Percentiles rank a stretch among this genome's conserved stretches.
Evolutionary conservation across 169 alveolate species (phyloP).

Genomic region (Plasmodium gonderi): DNA sequence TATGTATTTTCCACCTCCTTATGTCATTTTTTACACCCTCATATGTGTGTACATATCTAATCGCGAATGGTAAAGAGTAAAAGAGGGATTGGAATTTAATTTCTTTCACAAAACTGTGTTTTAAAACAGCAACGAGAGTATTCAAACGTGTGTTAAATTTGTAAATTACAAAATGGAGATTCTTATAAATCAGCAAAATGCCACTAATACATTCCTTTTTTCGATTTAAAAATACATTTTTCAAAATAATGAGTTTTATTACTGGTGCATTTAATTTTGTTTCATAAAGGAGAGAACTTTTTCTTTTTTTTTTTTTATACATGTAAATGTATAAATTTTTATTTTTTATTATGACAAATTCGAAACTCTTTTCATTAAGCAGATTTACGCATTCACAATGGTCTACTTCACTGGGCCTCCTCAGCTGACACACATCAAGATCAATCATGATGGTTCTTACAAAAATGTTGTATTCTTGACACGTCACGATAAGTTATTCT

Average conservation of each 20-base stretch:
- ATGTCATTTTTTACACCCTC: not conserved
- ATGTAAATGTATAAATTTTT: slow-evolving; percentile 37
- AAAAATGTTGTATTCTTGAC: not conserved
- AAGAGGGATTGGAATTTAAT: slow-evolving; percentile 5
- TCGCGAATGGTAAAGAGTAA: slow-evolving; percentile 2
- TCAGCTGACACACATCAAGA: not conserved
- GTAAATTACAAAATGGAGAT: slow-evolving; percentile 34
- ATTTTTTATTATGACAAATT: slow-evolving; percentile 20
- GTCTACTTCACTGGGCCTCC: slow-evolving; percentile 43
- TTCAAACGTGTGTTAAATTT: slow-evolving; percentile 7
- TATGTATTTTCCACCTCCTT: not conserved
- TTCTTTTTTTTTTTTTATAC: not conserved
- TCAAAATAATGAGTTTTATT: slow-evolving; percentile 9
- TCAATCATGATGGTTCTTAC: slow-evolving; percentile 15
- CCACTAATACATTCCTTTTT: slow-evolving; percentile 20
- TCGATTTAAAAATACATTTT: slow-evolving; percentile 5
- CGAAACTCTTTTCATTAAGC: slow-evolving; percentile 26
- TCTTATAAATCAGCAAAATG: slow-evolving; percentile 27
- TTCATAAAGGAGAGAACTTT: slow-evolving; percentile 8
- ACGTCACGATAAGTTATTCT: not conserved
- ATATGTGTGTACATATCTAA: slow-evolving; percentile 26
- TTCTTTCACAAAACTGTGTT: slow-evolving; percentile 17
- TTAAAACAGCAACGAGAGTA: slow-evolving; percentile 19
- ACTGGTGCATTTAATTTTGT: slow-evolving; percentile 51
- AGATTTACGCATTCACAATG: slow-evolving; percentile 40